Evolutionary conservation across 2,329 filamentous ascomycete genomes (phyloP), one percentile per base, ranked within the genome.

Genomic region (Orbilia quercus): DNA sequence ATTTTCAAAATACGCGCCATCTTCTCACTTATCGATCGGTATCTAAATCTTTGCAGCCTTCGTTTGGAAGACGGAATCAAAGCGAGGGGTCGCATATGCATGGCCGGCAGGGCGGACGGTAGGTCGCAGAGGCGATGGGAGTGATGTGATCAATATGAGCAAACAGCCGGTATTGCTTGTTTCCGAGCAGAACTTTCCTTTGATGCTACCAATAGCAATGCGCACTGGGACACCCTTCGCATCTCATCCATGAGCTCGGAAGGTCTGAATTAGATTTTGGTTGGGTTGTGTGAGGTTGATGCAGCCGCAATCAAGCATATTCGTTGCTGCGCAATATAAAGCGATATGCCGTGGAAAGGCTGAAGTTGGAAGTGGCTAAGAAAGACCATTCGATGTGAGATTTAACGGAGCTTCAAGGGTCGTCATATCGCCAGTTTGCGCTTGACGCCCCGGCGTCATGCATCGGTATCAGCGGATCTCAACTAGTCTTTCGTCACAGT

Each of bases 401-500:
- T 47, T 40, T 54, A 7, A n/a, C 25, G 3, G 9, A 16, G 2
- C 16, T n/a, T 9, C 12, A 14, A 51, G 31, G 20, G 11, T 51
- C n/a, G 16, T 23, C 36, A 23, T 12, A 7, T 1, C 14, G n/a
- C n/a, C n/a, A n/a, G n/a, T n/a, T n/a, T n/a, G n/a, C n/a, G n/a
- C 57, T 23, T 36, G 45, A 72, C 28, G 28, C 28, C n/a, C 28
- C 28, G 28, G 9, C 67, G 67, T 72, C 67, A 72, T 72, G 59
- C 67, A 72, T 40, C 38, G 48, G 36, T 34, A 72, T 72, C 67
- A 72, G 45, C 59, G 59, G 67, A 40, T 31, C 44, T 28, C 44
- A 20, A 25, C 25, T 34, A 14, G 45, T 36, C n/a, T 65, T 54
- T 54, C 50, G 50, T 64, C 59, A 59, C 55, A 51, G 42, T 11